Base-by-base conservation (phyloP, 2,329 filamentous ascomycete genomes). In the Dichotomopilus funicola region DNA sequence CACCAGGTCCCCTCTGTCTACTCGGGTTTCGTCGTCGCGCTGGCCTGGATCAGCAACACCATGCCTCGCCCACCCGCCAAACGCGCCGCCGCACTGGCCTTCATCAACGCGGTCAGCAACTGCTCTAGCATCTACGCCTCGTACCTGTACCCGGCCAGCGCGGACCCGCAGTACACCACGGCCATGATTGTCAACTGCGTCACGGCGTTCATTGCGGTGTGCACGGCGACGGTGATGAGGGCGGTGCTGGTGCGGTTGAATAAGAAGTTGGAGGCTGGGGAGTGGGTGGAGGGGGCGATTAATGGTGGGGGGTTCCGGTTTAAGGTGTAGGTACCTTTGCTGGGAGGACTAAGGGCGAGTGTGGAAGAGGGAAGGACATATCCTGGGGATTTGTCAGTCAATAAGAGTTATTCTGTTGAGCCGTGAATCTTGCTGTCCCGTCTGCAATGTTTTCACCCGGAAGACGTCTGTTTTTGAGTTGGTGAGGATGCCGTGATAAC, bases 21-120 rank as follows among this genome's bases (percentile, higher is more conserved):
- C 64, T 78, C 79, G 1, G 80, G 81, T 48, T 89, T 84, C 65
- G 86, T 87, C 0, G 84, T 88, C 1, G 77, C 78, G 1, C 73
- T 89, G 4, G 80, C 84, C 2, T 94, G 88, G 88, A 89, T 91
- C 60, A 83, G 80, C 47, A 89, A 87, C 66, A 86, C 84, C 1
- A 77, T 92, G 51, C 87, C 88, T 0, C 80, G 88, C 5, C 88
- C 89, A 3, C 86, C 87, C 0, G 83, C 87, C 2, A 91, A 91
- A 72, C 80, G 87, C 57, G 76, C 76, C 1, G 75, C 86, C 0
- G 87, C 86, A 0, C 68, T 92, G 5, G 88, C 87, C 1, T 83
- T 86, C 59, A 89, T 91, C 70, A 92, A 92, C 65, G 84, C 85
- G 2, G 76, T 89, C 8, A 81, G 79, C 13, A 90, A 91, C 66